phyloP scores from a whole-genome alignment of 1,284 basidiomycete species.

The Ustilago nuda region DNA sequence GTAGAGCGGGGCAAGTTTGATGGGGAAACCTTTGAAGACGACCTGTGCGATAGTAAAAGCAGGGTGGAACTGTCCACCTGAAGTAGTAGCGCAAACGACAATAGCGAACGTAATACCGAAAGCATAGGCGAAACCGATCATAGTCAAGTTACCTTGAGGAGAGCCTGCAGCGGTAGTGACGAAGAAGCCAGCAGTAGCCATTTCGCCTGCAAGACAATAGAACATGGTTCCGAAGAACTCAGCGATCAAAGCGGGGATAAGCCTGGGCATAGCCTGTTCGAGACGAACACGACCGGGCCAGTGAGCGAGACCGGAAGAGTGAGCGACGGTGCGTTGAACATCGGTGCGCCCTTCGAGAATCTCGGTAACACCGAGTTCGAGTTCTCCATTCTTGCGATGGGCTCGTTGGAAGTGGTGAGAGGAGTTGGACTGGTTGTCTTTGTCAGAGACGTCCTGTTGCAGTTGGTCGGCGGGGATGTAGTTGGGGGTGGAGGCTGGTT shows the following conservation, averaged over 20 bases:
- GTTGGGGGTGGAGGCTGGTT: slow-evolving; percentile 25
- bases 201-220: slow-evolving; percentile 55
- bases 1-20: slow-evolving; percentile 55
- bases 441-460: slow-evolving; percentile 35
- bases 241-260: slow-evolving; percentile 35
- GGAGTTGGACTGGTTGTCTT: slow-evolving; percentile 22
- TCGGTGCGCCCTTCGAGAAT: slow-evolving; percentile 52
- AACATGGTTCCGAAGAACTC: slow-evolving; percentile 44
- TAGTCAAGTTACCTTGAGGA: slow-evolving; percentile 49
- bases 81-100: slow-evolving; percentile 52
- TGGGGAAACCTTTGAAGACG: slow-evolving; percentile 61
- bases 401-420: slow-evolving; percentile 53
- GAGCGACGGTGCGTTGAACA: slow-evolving; percentile 37
- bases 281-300: slow-evolving; percentile 35
- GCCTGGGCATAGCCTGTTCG: slow-evolving; percentile 34
- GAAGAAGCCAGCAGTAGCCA: slow-evolving; percentile 51
- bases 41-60: slow-evolving; percentile 56
- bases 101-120: slow-evolving; percentile 59
- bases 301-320: slow-evolving; percentile 30
- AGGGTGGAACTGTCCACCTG: slow-evolving; percentile 60
- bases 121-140: slow-evolving; percentile 60
- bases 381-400: slow-evolving; percentile 43
- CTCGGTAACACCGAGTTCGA: slow-evolving; percentile 56
- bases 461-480: slow-evolving; percentile 51
- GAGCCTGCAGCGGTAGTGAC: slow-evolving; percentile 42